Evolutionary conservation across 352 stramenopile species (phyloP).

Genomic region (Pythium sp.): DNA sequence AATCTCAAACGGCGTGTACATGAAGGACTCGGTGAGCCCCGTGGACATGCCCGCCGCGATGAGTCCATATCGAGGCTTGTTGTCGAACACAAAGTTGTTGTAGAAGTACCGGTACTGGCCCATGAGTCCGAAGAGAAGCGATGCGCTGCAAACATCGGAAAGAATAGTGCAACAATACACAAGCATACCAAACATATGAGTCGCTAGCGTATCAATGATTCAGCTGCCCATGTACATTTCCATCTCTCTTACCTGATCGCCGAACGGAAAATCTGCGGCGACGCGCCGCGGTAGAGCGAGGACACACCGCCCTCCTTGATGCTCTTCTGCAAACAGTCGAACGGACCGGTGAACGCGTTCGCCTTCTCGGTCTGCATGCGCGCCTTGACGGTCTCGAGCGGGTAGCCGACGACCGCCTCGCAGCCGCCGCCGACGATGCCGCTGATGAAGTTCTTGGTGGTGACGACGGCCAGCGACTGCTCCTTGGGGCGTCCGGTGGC

Average conservation of each 20-base stretch:
- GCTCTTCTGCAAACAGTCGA: constrained; percentile 61
- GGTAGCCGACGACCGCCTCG: constrained; percentile 62
- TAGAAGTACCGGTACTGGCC: constrained; percentile 71
- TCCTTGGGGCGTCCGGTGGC: background rate
- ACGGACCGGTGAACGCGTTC: constrained; percentile 32
- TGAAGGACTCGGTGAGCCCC: constrained; percentile 52
- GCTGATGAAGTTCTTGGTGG: constrained; percentile 62
- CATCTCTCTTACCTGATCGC: constrained; percentile 43
- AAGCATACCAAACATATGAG: background rate
- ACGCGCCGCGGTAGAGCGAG: constrained; percentile 65
- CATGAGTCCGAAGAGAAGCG: constrained; percentile 71
- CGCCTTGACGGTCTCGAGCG: constrained; percentile 66
- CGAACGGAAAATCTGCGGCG: constrained; percentile 66
- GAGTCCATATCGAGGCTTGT: constrained; percentile 49
- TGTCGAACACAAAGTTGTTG: constrained; percentile 54
- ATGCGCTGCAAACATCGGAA: constrained; percentile 32
- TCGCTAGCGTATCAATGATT: background rate
- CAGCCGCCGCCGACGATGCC: constrained; percentile 54
- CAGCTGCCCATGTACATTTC: background rate
- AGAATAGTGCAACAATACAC: background rate
- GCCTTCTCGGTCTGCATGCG: constrained; percentile 64
- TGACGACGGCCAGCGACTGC: constrained; percentile 48
- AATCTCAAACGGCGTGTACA: constrained; percentile 78
- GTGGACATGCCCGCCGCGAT: constrained; percentile 56
- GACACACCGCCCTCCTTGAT: constrained; percentile 44